These are phyloP conservation scores for Thamnidium elegans DNA, from an alignment of 192 early-diverging fungal species.

Conservation along the genomic window DNA sequence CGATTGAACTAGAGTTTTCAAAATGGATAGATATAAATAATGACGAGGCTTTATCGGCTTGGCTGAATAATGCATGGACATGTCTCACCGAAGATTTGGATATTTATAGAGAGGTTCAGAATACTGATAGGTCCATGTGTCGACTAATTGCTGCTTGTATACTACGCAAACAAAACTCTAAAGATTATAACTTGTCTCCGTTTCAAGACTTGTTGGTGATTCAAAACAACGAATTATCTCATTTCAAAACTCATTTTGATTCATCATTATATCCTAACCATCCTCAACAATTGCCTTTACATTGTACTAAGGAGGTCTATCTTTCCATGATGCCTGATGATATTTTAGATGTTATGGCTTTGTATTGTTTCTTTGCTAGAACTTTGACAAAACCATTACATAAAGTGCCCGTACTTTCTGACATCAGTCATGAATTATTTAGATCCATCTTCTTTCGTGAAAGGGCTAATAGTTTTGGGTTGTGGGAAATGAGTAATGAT, in stretches of 20 bases:
- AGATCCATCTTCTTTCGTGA: slow-evolving; percentile 58
- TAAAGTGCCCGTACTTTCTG: not conserved
- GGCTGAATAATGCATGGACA: slow-evolving; percentile 18
- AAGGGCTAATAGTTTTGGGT: slow-evolving; percentile 68
- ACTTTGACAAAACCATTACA: not conserved
- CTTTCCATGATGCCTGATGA: slow-evolving; percentile 7
- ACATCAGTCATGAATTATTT: slow-evolving; percentile 40
- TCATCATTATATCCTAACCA: not conserved
- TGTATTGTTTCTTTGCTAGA: slow-evolving; percentile 14
- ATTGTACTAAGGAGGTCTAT: not conserved
- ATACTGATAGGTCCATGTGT: slow-evolving; percentile 23
- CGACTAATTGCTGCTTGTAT: slow-evolving; percentile 26
- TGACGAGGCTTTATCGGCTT: not conserved
- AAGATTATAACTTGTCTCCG: not conserved
- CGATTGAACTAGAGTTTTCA: too few relatives aligned
- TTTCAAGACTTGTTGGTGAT: not conserved
- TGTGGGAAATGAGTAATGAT: slow-evolving; percentile 53
- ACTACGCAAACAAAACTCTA: slow-evolving; percentile 12
- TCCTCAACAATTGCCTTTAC: not conserved
- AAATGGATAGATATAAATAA: slow-evolving; percentile 12
- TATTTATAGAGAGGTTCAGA: not conserved
- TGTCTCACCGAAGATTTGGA: not conserved
- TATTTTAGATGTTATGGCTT: slow-evolving; percentile 9
- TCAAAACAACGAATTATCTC: slow-evolving; percentile 25
- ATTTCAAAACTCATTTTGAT: slow-evolving; percentile 10